phyloP scores from a whole-genome alignment of 164 flowering plant genomes.

The Chloranthus sessilifolius region DNA sequence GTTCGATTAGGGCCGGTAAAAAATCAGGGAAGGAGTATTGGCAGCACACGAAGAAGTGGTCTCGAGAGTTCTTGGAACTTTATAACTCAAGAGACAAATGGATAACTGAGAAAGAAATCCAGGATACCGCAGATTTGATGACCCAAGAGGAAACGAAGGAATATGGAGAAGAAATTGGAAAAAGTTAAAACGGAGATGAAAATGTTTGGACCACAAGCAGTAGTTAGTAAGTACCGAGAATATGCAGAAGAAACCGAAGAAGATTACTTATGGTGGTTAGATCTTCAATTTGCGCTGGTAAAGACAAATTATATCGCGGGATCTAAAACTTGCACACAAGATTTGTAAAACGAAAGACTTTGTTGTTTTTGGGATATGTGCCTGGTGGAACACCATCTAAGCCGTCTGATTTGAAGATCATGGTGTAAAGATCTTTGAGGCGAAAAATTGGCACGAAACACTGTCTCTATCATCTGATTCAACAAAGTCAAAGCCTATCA shows the following conservation, averaged over 20 bases:
- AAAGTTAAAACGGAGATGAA: slow-evolving; percentile 84
- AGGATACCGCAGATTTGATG: slow-evolving; percentile 75
- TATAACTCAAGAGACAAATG: slow-evolving; percentile 84
- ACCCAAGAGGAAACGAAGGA: slow-evolving; percentile 42
- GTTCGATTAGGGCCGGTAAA: slow-evolving; percentile 66
- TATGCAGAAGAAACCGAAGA: slow-evolving; percentile 75
- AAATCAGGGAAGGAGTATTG: slow-evolving; percentile 86
- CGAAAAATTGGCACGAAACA: too few relatives aligned
- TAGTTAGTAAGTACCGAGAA: slow-evolving; percentile 82
- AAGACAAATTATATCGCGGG: too few relatives aligned
- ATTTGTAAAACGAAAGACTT: too few relatives aligned
- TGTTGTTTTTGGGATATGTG: too few relatives aligned
- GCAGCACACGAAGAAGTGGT: slow-evolving; percentile 97
- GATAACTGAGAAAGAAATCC: slow-evolving; percentile 84
- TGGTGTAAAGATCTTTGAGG: too few relatives aligned
- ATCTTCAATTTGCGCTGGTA: slow-evolving; percentile 82
- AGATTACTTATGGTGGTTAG: slow-evolving; percentile 96
- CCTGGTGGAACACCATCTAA: too few relatives aligned
- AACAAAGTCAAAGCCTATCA: too few relatives aligned
- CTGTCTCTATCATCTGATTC: too few relatives aligned
- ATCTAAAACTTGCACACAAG: too few relatives aligned
- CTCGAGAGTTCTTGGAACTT: slow-evolving; percentile 65
- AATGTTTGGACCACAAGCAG: slow-evolving; percentile 89
- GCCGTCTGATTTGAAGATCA: too few relatives aligned
- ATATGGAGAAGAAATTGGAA: slow-evolving; percentile 60